Conservation (phyloP, 305 asterid genomes). For the Fraxinus paxiana region DNA sequence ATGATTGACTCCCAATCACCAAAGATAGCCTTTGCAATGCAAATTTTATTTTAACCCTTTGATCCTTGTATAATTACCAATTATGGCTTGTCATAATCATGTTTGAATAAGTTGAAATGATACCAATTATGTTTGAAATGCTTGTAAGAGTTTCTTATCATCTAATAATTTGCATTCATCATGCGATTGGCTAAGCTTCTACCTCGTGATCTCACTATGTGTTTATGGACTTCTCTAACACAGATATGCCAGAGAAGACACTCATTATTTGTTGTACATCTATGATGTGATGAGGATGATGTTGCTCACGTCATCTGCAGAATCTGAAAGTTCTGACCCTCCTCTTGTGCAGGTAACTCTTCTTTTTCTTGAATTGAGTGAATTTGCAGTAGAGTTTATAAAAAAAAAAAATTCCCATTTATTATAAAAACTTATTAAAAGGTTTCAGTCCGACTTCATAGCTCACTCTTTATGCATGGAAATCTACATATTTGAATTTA, state of each 20-base stretch:
- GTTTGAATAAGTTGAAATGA: background rate
- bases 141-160: background rate
- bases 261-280: conserved; percentile 87
- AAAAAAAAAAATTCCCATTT: background rate
- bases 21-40: background rate
- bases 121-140: background rate
- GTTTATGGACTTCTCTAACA: conserved; percentile 24
- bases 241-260: conserved; percentile 98
- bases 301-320: conserved; percentile 48
- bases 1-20: conserved; percentile 1
- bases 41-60: background rate
- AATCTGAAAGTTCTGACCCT: conserved; percentile 58
- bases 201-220: background rate
- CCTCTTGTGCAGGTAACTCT: conserved; percentile 71
- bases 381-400: background rate
- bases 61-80: background rate
- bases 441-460: background rate
- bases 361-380: conserved; percentile 7
- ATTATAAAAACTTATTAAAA: background rate
- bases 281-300: conserved; percentile 72
- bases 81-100: background rate
- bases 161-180: background rate
- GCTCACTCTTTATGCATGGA: background rate
- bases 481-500: background rate
- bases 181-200: conserved; percentile 12